A percentile compares a stretch with the other conserved stretches of the same genome.
Conservation (phyloP, 2,329 filamentous ascomycete species). For the Magnaporthales sp. region DNA sequence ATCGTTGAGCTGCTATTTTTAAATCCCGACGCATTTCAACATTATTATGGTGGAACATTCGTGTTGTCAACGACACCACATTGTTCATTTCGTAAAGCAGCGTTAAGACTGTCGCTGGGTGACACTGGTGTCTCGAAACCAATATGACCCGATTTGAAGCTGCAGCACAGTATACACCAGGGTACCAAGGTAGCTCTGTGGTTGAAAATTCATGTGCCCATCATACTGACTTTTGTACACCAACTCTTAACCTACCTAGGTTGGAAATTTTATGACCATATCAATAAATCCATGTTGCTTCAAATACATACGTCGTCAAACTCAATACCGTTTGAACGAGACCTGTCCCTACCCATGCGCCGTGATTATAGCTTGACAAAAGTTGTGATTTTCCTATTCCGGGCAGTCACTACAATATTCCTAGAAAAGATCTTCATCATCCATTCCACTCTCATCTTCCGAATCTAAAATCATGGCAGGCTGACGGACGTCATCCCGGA, state of each 20-base stretch:
- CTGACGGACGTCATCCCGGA: conserved; percentile 26
- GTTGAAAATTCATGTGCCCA: background rate
- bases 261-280: background rate
- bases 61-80: background rate
- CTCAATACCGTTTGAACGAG: background rate
- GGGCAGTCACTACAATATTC: background rate
- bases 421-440: background rate
- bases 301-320: background rate
- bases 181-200: background rate
- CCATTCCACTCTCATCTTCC: conserved; percentile 23
- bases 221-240: background rate
- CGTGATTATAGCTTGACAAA: background rate
- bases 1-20: background rate
- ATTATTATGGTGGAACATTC: background rate
- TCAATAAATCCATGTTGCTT: background rate
- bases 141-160: background rate
- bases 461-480: conserved; percentile 33
- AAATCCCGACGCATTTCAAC: background rate
- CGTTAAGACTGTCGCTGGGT: too few species aligned
- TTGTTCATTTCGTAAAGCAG: background rate
- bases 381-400: background rate
- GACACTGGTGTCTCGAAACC: too few species aligned
- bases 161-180: background rate
- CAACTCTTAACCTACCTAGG: background rate
- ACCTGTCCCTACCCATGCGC: background rate